A percentile compares a stretch with the other conserved stretches of the same genome.
Evolutionary conservation across 257 asterid genomes (phyloP).

Genomic region (Solanum piurae): DNA sequence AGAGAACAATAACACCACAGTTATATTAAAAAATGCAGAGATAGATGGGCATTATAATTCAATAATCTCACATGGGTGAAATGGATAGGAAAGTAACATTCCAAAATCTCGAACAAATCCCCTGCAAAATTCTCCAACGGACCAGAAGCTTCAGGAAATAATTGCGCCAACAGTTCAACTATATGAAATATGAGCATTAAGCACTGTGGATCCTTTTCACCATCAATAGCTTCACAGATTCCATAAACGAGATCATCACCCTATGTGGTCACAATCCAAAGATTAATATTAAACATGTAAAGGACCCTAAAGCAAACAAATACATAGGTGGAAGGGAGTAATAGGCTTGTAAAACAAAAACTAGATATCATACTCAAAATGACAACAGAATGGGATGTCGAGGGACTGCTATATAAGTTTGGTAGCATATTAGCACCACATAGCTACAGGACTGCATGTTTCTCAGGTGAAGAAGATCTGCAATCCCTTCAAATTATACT

Average conservation of each 20-base stretch:
- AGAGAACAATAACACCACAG: neutral
- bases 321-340: neutral
- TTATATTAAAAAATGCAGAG: neutral
- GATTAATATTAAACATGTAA: neutral
- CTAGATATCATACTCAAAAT: neutral
- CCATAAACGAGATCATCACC: constrained; percentile 67
- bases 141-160: constrained; percentile 56
- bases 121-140: constrained; percentile 53
- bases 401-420: neutral
- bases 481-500: neutral
- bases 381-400: neutral
- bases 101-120: constrained; percentile 63
- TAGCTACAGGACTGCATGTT: neutral
- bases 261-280: constrained; percentile 24
- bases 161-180: constrained; percentile 48
- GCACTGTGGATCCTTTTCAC: constrained; percentile 89
- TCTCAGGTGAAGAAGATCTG: neutral
- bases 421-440: neutral
- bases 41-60: neutral
- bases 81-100: constrained; percentile 85
- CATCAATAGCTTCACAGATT: constrained; percentile 79
- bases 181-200: constrained; percentile 56
- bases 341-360: neutral
- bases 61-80: constrained; percentile 75
- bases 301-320: neutral